Conservation (phyloP, 352 stramenopile species). For the Blastocystis hominis region DNA sequence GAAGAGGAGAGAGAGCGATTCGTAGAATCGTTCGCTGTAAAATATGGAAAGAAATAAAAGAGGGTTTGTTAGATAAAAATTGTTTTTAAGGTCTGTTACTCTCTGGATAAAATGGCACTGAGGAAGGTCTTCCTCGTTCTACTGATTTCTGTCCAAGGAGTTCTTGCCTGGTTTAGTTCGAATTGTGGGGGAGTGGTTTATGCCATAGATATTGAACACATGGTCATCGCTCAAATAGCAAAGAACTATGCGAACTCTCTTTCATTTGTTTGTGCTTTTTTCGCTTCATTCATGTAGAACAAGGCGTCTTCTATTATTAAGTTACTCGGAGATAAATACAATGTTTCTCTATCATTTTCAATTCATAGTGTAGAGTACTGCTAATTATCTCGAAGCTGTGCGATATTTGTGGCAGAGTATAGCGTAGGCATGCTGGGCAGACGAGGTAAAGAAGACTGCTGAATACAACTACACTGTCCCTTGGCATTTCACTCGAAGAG, state of each 20-base stretch:
- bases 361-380: neutral
- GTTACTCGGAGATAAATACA: neutral
- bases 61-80: neutral
- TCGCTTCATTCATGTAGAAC: neutral
- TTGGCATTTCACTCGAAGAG: constrained; percentile 35
- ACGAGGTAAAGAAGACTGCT: neutral
- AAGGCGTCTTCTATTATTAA: neutral
- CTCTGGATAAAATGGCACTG: neutral
- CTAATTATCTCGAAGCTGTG: constrained; percentile 1
- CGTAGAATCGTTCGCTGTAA: neutral
- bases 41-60: neutral
- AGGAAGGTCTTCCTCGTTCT: neutral
- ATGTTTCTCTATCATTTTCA: neutral
- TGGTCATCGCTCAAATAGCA: constrained; percentile 36
- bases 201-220: constrained; percentile 26
- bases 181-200: neutral
- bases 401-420: neutral
- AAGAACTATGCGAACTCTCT: constrained; percentile 6
- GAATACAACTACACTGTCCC: constrained; percentile 16
- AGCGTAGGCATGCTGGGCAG: constrained; percentile 42
- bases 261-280: neutral
- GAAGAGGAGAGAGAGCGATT: neutral
- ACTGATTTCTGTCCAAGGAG: neutral
- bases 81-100: neutral
- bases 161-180: constrained; percentile 23